Base-by-base conservation (phyloP, 257 asterid species). In the Leonotis leonurus region DNA sequence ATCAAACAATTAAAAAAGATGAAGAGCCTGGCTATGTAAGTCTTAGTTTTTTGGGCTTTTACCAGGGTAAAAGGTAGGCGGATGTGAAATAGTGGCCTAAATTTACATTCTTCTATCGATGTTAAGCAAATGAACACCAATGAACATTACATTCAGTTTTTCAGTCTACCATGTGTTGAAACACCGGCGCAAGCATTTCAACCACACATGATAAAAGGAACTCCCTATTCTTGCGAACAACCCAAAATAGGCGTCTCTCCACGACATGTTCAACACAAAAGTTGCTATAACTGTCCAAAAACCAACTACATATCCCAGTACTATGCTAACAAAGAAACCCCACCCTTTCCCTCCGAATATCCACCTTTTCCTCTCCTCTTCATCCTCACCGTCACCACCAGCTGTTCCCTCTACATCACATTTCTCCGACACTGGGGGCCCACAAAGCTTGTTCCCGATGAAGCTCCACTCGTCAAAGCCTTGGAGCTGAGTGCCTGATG, bases 401-500 rank as follows among this genome's bases (percentile, higher is more conserved):
- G 8, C n/a, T 30, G 6, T 59, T 5, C 27, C 32, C 8, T 66
- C 63, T 11, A 30, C 75, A 1, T 61, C 14, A 1, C 75, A 21
- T 0, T 60, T 64, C 3, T 6, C 24, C 0, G 41, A 16, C 16
- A 67, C 2, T 7, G 71, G 71, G 14, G 64, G 49, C 17, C 71
- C 71, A 9, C 71, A 66, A 17, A 66, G 64, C 64, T 43, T n/a
- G 64, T 66, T 66, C 16, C 57, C 64, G 0, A 8, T 1, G 37
- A 55, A 66, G 46, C 56, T 44, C 18, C 49, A 54, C 0, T 13
- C 14, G 3, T 45, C 57, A 10, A 66, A 44, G 5, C 71, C 57
- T 6, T 65, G 57, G 64, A 75, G 77, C 22, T 73, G 85, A 57
- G 71, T 67, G 26, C 85, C 53, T 1, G 60, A 32, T 3, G 81